Base-by-base conservation (phyloP, 1,139 yeast genomes). In the Yamadazyma sp. region DNA sequence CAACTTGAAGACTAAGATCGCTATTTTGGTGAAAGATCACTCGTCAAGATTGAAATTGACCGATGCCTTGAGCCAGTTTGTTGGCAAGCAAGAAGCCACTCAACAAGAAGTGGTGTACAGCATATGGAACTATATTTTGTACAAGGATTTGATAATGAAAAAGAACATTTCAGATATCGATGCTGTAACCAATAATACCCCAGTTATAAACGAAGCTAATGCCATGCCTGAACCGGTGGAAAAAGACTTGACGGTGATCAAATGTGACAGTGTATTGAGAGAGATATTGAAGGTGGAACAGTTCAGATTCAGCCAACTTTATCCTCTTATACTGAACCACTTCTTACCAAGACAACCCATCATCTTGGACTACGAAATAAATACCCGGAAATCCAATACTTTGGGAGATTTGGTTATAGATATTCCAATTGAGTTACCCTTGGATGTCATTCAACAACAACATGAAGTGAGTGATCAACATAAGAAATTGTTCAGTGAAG, bases 51-150 rank as follows among this genome's bases (percentile, higher is more conserved):
- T 87, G 45, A 79, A 73, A 52, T 74, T 89, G 32, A 78, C 82
- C 14, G 80, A 78, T 23, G 64, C 65, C 25, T 72, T 92, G 61
- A 70, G 90, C 3, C 75, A 76, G 33, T 70, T 92, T 35, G 67
- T 87, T 17, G 97, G 97, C 11, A 73, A 80, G 36, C 68, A 72
- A 27, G 95, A 87, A 57, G 82, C 86, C 31, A 82, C 95, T 5
- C 89, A 89, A 57, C 92, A 92, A 42, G 96, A 87, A 41, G 84
- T 94, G 29, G 80, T 92, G 20, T 87, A 82, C 51, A 79, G 82
- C 18, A 67, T 92, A 37, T 92, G 97, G 90, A 92, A 87, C 61
- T 92, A 92, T 58, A 84, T 86, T 38, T 82, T 86, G 53, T 78
- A 78, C 61, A 86, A 86, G 54, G 79, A 82, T 46, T 68, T 88